These are phyloP conservation scores for Marasmius tenuissimus DNA, from an alignment of 1,284 basidiomycete genomes.

Conservation along the genomic window DNA sequence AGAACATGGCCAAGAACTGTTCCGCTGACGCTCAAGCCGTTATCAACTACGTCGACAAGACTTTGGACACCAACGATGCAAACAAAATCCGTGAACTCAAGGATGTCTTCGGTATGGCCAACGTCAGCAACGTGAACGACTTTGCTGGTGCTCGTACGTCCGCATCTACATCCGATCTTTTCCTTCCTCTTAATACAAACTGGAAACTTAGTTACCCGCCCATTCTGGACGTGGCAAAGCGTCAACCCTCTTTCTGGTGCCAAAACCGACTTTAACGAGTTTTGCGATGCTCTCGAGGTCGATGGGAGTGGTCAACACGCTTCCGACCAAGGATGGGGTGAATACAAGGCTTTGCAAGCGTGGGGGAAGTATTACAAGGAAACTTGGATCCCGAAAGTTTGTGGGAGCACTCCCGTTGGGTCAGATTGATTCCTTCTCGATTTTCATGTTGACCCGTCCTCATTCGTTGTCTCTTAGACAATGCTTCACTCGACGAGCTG, in stretches of 20 bases:
- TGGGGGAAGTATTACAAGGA: conserved; percentile 61
- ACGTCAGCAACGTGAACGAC: conserved; percentile 62
- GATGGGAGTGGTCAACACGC: conserved; percentile 54
- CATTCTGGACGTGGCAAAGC: conserved; percentile 65
- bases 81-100: conserved; percentile 53
- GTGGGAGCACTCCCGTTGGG: conserved; percentile 18
- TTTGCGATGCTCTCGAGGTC: conserved; percentile 75
- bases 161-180: not conserved
- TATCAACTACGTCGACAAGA: conserved; percentile 58
- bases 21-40: conserved; percentile 70
- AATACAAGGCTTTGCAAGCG: conserved; percentile 57
- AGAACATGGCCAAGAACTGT: conserved; percentile 72
- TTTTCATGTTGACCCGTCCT: too few relatives aligned
- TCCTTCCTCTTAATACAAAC: not conserved
- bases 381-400: conserved; percentile 41
- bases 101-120: conserved; percentile 55
- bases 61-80: conserved; percentile 44
- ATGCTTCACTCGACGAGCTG: too few relatives aligned
- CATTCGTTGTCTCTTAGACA: too few relatives aligned
- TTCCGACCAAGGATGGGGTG: conserved; percentile 57
- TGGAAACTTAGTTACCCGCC: conserved; percentile 43
- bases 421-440: too few relatives aligned
- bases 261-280: conserved; percentile 55
- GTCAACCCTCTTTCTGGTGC: conserved; percentile 50
- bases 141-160: conserved; percentile 41